phyloP scores from a whole-genome alignment of 1,139 yeast species.

The Taiozyma sp. region DNA sequence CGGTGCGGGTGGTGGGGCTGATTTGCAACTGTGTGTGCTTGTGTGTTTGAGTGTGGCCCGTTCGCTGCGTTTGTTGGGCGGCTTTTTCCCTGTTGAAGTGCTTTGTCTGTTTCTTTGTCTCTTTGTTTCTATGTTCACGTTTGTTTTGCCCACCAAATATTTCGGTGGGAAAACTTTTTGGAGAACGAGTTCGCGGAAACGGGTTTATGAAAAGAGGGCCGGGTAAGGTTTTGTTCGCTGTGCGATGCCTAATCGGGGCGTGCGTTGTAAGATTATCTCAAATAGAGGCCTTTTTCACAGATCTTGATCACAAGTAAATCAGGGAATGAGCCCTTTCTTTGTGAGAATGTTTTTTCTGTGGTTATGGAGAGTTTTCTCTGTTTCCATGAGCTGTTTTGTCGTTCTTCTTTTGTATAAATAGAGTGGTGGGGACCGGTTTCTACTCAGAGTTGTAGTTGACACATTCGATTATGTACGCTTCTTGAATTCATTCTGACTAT shows the following conservation, averaged over 20 bases:
- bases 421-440: neutral
- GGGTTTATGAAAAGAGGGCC: neutral
- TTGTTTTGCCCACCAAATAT: neutral
- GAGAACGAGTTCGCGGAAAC: neutral
- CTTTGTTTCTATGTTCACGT: neutral
- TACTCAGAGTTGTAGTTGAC: neutral
- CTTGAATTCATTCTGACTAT: neutral
- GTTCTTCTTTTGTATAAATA: neutral
- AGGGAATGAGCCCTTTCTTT: neutral
- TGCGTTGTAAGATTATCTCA: neutral
- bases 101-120: neutral
- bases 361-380: neutral
- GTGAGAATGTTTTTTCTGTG: neutral
- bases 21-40: neutral
- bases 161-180: neutral
- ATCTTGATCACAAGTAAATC: neutral
- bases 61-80: neutral
- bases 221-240: neutral
- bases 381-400: neutral
- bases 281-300: neutral
- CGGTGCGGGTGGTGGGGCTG: neutral
- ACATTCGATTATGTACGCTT: too few relatives aligned
- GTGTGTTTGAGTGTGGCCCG: neutral
- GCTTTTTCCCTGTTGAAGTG: neutral
- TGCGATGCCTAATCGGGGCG: neutral